Base-by-base conservation (phyloP, 73 alveolate genomes). In the Durusdinium trenchii region DNA sequence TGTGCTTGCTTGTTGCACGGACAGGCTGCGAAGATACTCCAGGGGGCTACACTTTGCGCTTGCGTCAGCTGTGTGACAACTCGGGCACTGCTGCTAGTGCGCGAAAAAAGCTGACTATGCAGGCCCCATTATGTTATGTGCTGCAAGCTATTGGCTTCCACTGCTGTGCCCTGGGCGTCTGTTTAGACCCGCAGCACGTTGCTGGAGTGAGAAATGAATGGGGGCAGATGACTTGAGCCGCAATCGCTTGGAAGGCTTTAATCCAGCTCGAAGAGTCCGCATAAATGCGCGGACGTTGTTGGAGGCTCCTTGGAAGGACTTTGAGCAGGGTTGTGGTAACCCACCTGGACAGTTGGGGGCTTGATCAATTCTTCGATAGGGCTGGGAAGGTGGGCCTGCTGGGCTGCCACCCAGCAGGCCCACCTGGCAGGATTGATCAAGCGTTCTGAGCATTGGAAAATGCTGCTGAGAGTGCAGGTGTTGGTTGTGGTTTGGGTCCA, bases 141-240 rank as follows among this genome's bases (percentile, higher is more conserved):
- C 40, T 73, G 28, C 84, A 73, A 38, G 84, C 84, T 26, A 36
- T 73, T 73, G 84, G 78, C 32, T 64, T 64, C 38, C 32, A 64
- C 38, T 64, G 78, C 78, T 64, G 78, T 64, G 43, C 16, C 32
- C 78, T 64, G n/a, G n/a, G n/a, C n/a, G n/a, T n/a, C n/a, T n/a
- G n/a, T n/a, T n/a, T n/a, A n/a, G n/a, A n/a, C n/a, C n/a, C n/a
- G n/a, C 78, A 64, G 78, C 78, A 64, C 32, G 16, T n/a, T 23
- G 78, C 78, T n/a, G 78, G 78, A 5, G 78, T 64, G 16, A n/a
- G 78, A n/a, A 64, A 64, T 64, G 78, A 64, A 23, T 64, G 78
- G 78, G 78, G n/a, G n/a, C 78, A n/a, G 78, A 64, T 64, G 78
- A n/a, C 78, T 42, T 64, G 42, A 64, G 78, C 78, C 78, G 78